Evolutionary conservation across 2,329 filamentous ascomycete genomes (phyloP), one percentile per base, ranked within the genome.

Genomic region (Penicillium sp.): DNA sequence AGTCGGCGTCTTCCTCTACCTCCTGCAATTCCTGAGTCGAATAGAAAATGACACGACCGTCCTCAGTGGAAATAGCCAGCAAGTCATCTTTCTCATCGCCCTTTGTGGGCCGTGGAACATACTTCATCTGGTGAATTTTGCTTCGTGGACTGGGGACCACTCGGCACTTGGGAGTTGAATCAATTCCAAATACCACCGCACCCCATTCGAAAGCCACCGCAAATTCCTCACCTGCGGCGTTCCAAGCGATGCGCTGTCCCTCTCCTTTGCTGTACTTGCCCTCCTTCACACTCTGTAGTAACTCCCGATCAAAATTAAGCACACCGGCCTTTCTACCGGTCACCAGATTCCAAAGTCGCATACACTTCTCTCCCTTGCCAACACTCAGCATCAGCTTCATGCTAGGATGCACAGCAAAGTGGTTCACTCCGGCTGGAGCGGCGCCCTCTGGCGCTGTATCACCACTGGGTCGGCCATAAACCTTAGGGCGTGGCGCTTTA

Each of bases 361-460:
- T 96, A 69, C 88, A 91, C 63, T 87, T 87, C 78, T 99, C 95
- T 63, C 92, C 92, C 68, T 89, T 91, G 65, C 91, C 89, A 9
- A 98, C 92, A 66, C 87, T 96, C 58, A 99, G 86, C 90, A 98
- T 96, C 50, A 99, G 81, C 78, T 97, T 98, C 84, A 96, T 91
- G 73, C 90, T 96, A 0, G 95, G 93, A 73, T 99, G 95, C 26
- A 99, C 89, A 2, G 93, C 91, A 73, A 99, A 96, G 73, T 93
- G 90, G 73, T 96, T 98, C 65, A 98, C 86, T 19, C 95, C 95
- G n/a, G 88, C 85, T 0, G 93, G 93, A 26, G 89, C 86, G 48
- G 87, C 90, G 19, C 91, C 92, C 11, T 88, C 84, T 2, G 89
- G 87, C 8, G 92, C 91, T 19, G 93, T 98, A 74, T 97, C 93